Conservation (phyloP, 2,329 filamentous ascomycete genomes). For the Trichoderma arundinaceum region DNA sequence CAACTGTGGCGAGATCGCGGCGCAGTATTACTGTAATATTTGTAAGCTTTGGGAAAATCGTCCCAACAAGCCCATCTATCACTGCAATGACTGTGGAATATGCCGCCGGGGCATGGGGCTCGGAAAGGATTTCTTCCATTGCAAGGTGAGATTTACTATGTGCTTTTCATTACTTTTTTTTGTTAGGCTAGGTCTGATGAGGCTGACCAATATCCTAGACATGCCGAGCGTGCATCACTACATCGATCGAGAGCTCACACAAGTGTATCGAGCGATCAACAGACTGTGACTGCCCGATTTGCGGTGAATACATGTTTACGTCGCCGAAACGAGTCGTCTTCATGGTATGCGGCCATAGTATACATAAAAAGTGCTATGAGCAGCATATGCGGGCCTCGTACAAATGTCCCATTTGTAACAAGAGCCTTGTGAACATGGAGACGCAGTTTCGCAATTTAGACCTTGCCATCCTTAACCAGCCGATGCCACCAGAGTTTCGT, state of each 20-base stretch:
- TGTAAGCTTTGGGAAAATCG: slow-evolving; percentile 99
- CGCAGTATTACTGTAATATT: slow-evolving; percentile 89
- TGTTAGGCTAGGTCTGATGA: background rate
- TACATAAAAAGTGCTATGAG: slow-evolving; percentile 87
- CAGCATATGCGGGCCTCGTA: slow-evolving; percentile 89
- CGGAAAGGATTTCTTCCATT: slow-evolving; percentile 97
- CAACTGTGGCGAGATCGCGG: slow-evolving; percentile 75
- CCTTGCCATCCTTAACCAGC: slow-evolving; percentile 82
- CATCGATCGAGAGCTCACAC: slow-evolving; percentile 82
- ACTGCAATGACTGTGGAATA: slow-evolving; percentile 94
- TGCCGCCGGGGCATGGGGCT: slow-evolving; percentile 89
- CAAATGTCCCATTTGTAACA: slow-evolving; percentile 95
- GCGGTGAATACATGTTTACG: slow-evolving; percentile 94
- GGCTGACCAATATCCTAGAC: slow-evolving; percentile 56
- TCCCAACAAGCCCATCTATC: slow-evolving; percentile 87
- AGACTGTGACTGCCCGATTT: slow-evolving; percentile 96
- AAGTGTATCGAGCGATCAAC: slow-evolving; percentile 94
- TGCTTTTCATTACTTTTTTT: too few species aligned
- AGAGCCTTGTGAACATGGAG: slow-evolving; percentile 97
- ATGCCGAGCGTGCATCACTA: slow-evolving; percentile 93
- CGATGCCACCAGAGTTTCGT: slow-evolving; percentile 85
- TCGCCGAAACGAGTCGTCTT: slow-evolving; percentile 88
- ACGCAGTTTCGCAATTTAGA: slow-evolving; percentile 90
- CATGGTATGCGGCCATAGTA: slow-evolving; percentile 94
- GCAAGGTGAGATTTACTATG: slow-evolving; percentile 72